Conservation (phyloP, 495 filamentous ascomycete genomes). For the Neurospora tetrasperma region DNA sequence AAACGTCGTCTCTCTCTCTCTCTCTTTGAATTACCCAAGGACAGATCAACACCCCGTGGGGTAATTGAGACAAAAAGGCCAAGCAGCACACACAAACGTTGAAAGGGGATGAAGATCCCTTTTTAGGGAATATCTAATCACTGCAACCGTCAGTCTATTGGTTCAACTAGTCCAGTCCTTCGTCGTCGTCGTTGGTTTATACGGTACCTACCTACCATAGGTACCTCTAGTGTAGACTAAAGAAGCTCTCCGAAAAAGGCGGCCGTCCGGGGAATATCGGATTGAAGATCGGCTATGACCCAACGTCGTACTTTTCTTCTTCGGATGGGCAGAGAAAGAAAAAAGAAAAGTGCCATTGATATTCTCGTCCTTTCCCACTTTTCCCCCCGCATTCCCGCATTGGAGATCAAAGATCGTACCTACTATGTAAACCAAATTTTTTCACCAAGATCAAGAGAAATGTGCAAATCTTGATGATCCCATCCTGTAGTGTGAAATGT, state of each 20-base stretch:
- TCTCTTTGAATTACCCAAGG: neutral
- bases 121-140: too few species aligned
- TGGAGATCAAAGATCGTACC: neutral
- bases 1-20: neutral
- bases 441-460: too few species aligned
- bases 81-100: neutral
- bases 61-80: neutral
- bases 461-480: neutral
- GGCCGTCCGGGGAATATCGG: neutral
- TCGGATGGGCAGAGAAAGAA: neutral
- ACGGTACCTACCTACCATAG: too few species aligned
- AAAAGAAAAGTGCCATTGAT: too few species aligned
- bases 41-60: neutral
- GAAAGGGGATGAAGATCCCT: neutral
- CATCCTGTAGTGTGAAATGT: neutral
- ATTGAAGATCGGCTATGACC: neutral
- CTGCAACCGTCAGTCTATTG: too few species aligned
- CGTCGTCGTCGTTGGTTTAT: too few species aligned
- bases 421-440: neutral
- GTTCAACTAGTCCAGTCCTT: too few species aligned
- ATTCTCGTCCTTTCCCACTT: neutral
- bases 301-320: neutral
- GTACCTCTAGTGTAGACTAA: too few species aligned
- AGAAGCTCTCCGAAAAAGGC: too few species aligned
- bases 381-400: neutral